Evolutionary conservation across 768 basidiomycete genomes (phyloP), one percentile per base, ranked within the genome.

Genomic region (Gymnopilus junonius): DNA sequence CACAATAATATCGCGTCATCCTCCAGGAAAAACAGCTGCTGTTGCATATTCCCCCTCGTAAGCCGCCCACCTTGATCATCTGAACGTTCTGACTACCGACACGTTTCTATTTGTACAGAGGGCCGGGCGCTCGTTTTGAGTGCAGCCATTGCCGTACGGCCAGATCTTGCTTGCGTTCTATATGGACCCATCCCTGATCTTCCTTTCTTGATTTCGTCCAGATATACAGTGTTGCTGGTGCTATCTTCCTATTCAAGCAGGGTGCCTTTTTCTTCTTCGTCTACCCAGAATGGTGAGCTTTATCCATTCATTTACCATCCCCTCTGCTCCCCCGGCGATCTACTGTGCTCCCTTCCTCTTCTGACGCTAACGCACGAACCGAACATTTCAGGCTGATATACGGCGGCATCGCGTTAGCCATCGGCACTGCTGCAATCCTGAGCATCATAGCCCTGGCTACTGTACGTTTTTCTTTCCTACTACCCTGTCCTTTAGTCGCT

Each of bases 1-100:
- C n/a, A n/a, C n/a, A n/a, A n/a, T n/a, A n/a, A n/a, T n/a, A n/a
- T n/a, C n/a, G n/a, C n/a, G n/a, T n/a, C n/a, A n/a, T 32, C 11
- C 8, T 46, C 25, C 58, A 91, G 89, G 89, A 91, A 90, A 80
- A 89, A 91, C 79, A 91, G 90, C 75, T 92, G 89, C 77, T 79
- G 90, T 59, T 84, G 91, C 62, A 77, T 91, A 63, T 79, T 92
- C 62, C 90, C 90, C 70, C 81, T 92, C 76, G 91, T 90, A 70
- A 72, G 87, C 70, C 45, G n/a, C n/a, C n/a, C 65, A 42, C 10
- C 8, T 42, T 20, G 17, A 8, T 20, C n/a, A n/a, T 8, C 5
- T 20, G 5, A 4, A 7, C 17, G n/a, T 20, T 42, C 66, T 48
- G 8, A 64, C 58, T 58, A 39, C 55, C 59, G 58, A 56, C 65